Evolutionary conservation across 768 basidiomycete species (phyloP).

Genomic region (Boletales sp.): DNA sequence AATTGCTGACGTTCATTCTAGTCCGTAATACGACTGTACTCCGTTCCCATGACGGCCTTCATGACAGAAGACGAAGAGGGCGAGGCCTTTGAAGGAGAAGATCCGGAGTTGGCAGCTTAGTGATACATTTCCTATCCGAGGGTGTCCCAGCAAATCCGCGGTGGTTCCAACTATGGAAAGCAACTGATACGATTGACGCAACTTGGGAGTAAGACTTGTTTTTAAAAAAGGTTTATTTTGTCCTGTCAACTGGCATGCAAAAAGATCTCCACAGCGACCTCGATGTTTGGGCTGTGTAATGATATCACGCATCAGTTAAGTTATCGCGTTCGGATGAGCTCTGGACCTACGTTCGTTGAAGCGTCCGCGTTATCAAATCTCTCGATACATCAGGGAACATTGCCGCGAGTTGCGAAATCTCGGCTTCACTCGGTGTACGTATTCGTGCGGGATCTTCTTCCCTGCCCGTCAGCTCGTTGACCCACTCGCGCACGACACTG

Average conservation of each 20-base stretch:
- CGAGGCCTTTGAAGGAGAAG: slow-evolving; percentile 40
- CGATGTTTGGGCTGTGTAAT: slow-evolving; percentile 61
- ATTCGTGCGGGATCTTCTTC: slow-evolving; percentile 54
- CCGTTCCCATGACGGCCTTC: slow-evolving; percentile 87
- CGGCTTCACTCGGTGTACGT: slow-evolving; percentile 68
- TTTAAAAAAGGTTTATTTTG: background rate
- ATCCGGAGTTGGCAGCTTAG: slow-evolving; percentile 34
- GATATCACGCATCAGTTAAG: background rate
- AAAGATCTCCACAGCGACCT: slow-evolving; percentile 78
- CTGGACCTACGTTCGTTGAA: slow-evolving; percentile 72
- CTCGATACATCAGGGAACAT: slow-evolving; percentile 85
- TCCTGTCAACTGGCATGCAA: slow-evolving; percentile 40
- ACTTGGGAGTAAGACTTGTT: background rate
- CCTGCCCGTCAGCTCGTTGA: slow-evolving; percentile 72
- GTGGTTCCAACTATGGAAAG: background rate
- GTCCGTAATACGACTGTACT: slow-evolving; percentile 92
- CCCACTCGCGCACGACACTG: slow-evolving; percentile 71
- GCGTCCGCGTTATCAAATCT: slow-evolving; percentile 67
- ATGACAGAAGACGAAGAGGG: slow-evolving; percentile 75
- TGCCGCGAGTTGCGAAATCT: slow-evolving; percentile 65
- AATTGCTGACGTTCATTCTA: slow-evolving; percentile 31
- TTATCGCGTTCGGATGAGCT: background rate
- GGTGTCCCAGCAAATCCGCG: background rate
- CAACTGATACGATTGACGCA: background rate
- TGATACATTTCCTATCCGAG: slow-evolving; percentile 7